These are phyloP conservation scores for Pseudogymnoascus sp. DNA, from an alignment of 2,329 filamentous ascomycete species.

Conservation along the genomic window DNA sequence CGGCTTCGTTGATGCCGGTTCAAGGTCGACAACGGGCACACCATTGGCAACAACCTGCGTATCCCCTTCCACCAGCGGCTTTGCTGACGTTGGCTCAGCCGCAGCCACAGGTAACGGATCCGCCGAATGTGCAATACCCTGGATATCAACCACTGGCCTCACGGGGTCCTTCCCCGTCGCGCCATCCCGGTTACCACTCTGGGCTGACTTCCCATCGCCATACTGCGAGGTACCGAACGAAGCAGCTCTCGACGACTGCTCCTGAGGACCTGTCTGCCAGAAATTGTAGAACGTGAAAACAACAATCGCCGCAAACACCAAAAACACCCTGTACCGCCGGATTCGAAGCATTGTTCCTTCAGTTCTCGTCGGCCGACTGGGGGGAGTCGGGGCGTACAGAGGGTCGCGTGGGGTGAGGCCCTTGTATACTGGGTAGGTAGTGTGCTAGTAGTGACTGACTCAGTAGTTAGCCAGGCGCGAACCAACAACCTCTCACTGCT, in stretches of 20 bases:
- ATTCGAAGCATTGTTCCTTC: constrained; percentile 44
- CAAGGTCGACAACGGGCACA: neutral
- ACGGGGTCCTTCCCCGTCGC: neutral
- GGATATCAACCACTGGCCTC: neutral
- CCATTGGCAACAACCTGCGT: neutral
- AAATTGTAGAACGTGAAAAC: constrained; percentile 31
- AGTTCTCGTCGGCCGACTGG: neutral
- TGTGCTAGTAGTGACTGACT: neutral
- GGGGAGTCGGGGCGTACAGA: neutral
- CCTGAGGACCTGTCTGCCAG: neutral
- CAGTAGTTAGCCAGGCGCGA: neutral
- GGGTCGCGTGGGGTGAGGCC: constrained; percentile 3
- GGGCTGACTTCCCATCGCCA: neutral
- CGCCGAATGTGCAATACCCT: neutral
- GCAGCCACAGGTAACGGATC: neutral
- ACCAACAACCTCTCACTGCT: neutral
- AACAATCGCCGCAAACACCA: constrained; percentile 46
- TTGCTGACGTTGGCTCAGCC: neutral
- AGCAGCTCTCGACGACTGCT: neutral
- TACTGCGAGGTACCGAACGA: neutral
- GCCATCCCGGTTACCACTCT: neutral
- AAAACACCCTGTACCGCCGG: constrained; percentile 53
- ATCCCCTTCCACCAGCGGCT: neutral
- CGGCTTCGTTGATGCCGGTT: neutral
- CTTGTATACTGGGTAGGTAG: neutral